These are phyloP conservation scores for Gossypium thurberi DNA, from an alignment of 345 rosid species.

Conservation along the genomic window DNA sequence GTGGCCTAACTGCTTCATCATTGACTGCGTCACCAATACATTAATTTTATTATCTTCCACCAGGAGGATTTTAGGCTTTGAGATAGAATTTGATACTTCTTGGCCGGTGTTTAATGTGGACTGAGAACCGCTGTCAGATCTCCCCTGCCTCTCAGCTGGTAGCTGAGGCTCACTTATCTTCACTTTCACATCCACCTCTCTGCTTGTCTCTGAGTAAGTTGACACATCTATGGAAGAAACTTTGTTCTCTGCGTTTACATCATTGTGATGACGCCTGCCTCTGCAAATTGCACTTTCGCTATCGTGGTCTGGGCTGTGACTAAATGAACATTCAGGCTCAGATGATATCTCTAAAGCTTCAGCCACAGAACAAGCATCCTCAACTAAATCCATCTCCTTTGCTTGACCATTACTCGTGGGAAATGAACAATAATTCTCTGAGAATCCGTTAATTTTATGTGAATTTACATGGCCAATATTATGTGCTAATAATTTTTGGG, in stretches of 20 bases:
- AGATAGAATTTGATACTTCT: constrained; percentile 23
- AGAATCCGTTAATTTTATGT: constrained; percentile 32
- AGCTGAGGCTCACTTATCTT: constrained; percentile 27
- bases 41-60: constrained; percentile 94
- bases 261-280: constrained; percentile 16
- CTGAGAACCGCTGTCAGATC: constrained; percentile 22
- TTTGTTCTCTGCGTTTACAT: constrained; percentile 11
- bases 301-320: constrained; percentile 33
- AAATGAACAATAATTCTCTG: constrained; percentile 34
- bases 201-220: constrained; percentile 29
- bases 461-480: constrained; percentile 29
- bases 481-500: constrained; percentile 29
- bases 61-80: constrained; percentile 78
- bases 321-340: constrained; percentile 40
- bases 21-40: constrained; percentile 70
- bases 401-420: constrained; percentile 27
- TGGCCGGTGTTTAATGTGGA: constrained; percentile 15
- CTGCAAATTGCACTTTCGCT: constrained; percentile 18
- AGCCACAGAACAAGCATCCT: constrained; percentile 50
- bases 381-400: constrained; percentile 35
- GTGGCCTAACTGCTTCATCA: constrained; percentile 89
- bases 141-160: constrained; percentile 34
- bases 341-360: constrained; percentile 37
- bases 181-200: constrained; percentile 22
- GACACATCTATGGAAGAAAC: constrained; percentile 16